Base-by-base conservation (phyloP, 192 early-diverging fungal species). In the Backusella australiensis region DNA sequence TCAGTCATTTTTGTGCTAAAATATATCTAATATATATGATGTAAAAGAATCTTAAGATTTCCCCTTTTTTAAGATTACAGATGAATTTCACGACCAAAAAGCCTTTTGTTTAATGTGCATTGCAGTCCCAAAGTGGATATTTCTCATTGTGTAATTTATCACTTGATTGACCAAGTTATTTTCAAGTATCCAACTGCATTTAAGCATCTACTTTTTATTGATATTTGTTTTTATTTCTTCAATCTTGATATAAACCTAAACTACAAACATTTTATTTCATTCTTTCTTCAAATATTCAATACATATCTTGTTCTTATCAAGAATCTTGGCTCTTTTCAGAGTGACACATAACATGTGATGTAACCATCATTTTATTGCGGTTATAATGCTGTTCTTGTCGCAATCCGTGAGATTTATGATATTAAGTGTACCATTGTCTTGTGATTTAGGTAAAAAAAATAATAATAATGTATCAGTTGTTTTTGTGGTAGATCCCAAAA, bases 101-200 rank as follows among this genome's bases (percentile, higher is more conserved):
- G n/a, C 8, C 21, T 56, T 56, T 19, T 56, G 6, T 56, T 11
- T 21, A 21, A 56, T 56, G 53, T n/a, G 21, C 53, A 56, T 56
- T 56, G 26, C 52, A 1, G n/a, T 9, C 53, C 21, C 6, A 56
- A 56, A 56, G 53, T 56, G 6, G 7, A n/a, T 56, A 56, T 56
- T 56, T 56, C 53, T 56, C 53, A 56, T 56, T 56, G 53, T 56
- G 53, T 56, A 56, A 56, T 56, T 56, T 56, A 21, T 56, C 53
- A 56, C n/a, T 56, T 56, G 53, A 56, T 26, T 9, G 21, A 9
- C 53, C 21, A 21, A 8, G 0, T 7, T 56, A 21, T 56, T n/a
- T 56, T 21, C 53, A 21, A 21, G 9, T 21, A 17, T 17, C 14
- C 15, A 17, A 17, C 15, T 17, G 42, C 3, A 44, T 44, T 44